A percentile compares a stretch with the other conserved stretches of the same genome.
Conservation (phyloP, 768 basidiomycete genomes). For the Lentinula aciculospora region DNA sequence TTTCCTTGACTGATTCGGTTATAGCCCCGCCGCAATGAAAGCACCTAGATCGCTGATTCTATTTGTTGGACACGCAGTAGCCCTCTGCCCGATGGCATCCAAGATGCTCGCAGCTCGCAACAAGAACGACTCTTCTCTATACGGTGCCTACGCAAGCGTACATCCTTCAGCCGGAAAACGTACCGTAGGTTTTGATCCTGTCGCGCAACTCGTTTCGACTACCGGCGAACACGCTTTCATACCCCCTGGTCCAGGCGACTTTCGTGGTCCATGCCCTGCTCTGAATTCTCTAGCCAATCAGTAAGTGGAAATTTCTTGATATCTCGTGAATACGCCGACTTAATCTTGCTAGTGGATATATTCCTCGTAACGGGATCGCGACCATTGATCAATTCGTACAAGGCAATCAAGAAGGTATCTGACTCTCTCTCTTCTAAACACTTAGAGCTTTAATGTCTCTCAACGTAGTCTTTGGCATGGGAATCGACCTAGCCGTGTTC, state of each 20-base stretch:
- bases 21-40: too few relatives aligned
- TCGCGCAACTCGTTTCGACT: not conserved
- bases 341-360: not conserved
- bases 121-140: not conserved
- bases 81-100: not conserved
- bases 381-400: not conserved
- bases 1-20: too few relatives aligned
- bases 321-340: not conserved
- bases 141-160: not conserved
- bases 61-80: not conserved
- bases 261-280: slow-evolving; percentile 20
- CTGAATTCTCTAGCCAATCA: slow-evolving; percentile 25
- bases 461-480: not conserved
- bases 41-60: too few relatives aligned
- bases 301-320: not conserved
- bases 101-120: not conserved
- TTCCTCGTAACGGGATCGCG: not conserved
- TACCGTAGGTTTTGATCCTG: not conserved
- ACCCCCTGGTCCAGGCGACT: not conserved
- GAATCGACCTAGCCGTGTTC: not conserved
- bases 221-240: not conserved
- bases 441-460: not conserved
- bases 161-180: not conserved
- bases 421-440: too few relatives aligned
- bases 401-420: not conserved